phyloP scores from a whole-genome alignment of 768 basidiomycete species.

The Sutorius australiensis region DNA sequence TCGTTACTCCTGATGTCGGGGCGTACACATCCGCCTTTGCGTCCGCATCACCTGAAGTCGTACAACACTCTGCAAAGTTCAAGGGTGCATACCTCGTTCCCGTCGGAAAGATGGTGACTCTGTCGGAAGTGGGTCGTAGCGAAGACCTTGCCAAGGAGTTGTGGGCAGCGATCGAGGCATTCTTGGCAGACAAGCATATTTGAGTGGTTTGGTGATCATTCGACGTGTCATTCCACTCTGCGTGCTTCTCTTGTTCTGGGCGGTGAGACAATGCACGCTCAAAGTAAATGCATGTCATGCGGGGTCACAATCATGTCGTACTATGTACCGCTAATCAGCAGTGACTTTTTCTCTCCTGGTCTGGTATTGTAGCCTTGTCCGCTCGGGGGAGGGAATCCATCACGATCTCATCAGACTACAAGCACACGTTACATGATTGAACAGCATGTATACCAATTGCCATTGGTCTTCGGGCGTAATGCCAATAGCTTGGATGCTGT shows the following conservation, averaged over 20 bases:
- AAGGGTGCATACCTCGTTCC: conserved; percentile 13
- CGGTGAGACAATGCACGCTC: background rate
- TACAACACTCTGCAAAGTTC: conserved; percentile 22
- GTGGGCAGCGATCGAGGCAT: conserved; percentile 25
- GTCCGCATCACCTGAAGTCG: conserved; percentile 26
- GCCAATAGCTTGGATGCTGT: too few relatives aligned
- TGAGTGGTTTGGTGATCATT: conserved; percentile 3
- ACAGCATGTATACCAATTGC: too few relatives aligned
- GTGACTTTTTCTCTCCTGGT: too few relatives aligned
- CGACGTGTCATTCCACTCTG: background rate
- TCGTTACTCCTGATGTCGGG: conserved; percentile 21
- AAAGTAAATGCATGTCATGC: background rate
- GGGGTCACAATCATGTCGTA: background rate
- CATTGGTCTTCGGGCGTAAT: too few relatives aligned
- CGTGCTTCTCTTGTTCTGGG: background rate
- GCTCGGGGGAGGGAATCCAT: too few relatives aligned
- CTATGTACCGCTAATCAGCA: background rate
- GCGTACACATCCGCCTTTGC: conserved; percentile 28
- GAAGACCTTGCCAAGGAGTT: conserved; percentile 27
- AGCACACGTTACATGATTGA: too few relatives aligned
- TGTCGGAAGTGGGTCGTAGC: conserved; percentile 10
- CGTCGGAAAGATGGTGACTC: conserved; percentile 3
- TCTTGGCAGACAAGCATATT: conserved; percentile 22
- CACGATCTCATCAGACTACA: too few relatives aligned
- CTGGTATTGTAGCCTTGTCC: too few relatives aligned